Base-by-base conservation (phyloP, 805 yeast genomes). In the Candida nonsorbophila region DNA sequence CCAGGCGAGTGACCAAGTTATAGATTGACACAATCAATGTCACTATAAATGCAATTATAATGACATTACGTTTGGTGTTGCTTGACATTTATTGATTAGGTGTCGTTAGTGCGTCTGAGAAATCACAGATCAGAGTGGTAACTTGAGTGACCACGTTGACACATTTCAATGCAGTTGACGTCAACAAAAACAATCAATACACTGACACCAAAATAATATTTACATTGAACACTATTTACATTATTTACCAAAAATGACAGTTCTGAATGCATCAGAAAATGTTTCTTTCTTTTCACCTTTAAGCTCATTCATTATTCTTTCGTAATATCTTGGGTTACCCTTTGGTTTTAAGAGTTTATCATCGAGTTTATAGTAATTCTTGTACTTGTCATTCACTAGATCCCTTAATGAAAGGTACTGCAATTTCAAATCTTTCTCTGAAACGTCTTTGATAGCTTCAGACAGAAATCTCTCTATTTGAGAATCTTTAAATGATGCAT, bases 321-420 rank as follows among this genome's bases (percentile, higher is more conserved):
- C 72, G 47, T 87, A 87, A 49, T 87, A 87, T 26, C 68, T 54
- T 3, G 94, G 86, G 54, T 85, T 84, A 2, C 95, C 95, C 45
- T 79, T 78, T n/a, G 97, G 97, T 41, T 55, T 66, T 45, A 74
- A 55, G 40, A 87, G 55, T 49, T 81, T 81, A 24, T 76, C 81
- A 32, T 78, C 78, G 20, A 77, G 69, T 37, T 70, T 63, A 50
- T 83, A 84, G 46, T 75, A 75, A 34, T 72, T 70, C 44, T 64
- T 68, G 62, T 78, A 78, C 45, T 78, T 77, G 49, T 78, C 79
- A 32, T 67, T 70, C 33, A 69, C 67, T 34, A 81, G 53, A 40
- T 70, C 73, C 26, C 77, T 62, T 30, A 81, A 52, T 3, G 88
- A 69, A 30, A 61, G 58, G 37, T 72, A 71, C 51, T 82, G 90